Conservation (phyloP, 2,329 filamentous ascomycete species). For the Aspergillus texensis region DNA sequence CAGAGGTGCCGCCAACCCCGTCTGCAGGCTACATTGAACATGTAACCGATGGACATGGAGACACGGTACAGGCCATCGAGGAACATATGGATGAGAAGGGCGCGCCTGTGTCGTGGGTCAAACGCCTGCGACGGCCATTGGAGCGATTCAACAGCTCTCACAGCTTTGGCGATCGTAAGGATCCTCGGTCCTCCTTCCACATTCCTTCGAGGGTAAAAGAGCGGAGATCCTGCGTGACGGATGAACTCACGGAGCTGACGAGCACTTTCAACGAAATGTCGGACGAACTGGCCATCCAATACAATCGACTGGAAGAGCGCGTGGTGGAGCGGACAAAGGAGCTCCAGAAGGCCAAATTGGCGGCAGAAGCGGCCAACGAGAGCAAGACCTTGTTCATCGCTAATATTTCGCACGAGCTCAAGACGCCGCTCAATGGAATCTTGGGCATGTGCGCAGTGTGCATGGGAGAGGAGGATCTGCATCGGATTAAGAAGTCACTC, state of each 20-base stretch:
- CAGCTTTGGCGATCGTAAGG: neutral
- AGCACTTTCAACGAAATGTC: conserved; percentile 92
- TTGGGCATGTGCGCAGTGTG: conserved; percentile 90
- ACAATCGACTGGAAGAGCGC: conserved; percentile 79
- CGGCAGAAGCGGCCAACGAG: conserved; percentile 91
- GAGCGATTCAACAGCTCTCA: conserved; percentile 16
- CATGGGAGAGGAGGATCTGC: conserved; percentile 84
- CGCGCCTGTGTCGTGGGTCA: conserved; percentile 13
- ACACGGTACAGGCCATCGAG: neutral
- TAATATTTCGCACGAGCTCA: conserved; percentile 81
- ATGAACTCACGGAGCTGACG: conserved; percentile 83
- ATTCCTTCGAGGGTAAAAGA: conserved; percentile 83
- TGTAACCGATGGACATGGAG: neutral
- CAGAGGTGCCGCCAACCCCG: conserved; percentile 31
- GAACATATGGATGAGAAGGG: conserved; percentile 20
- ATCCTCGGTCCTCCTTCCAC: conserved; percentile 63
- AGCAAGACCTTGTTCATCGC: conserved; percentile 96
- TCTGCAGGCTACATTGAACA: neutral
- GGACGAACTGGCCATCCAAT: conserved; percentile 85
- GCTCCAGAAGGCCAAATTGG: conserved; percentile 85
- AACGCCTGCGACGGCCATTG: conserved; percentile 15
- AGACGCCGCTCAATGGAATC: conserved; percentile 90
- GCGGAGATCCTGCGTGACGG: conserved; percentile 73
- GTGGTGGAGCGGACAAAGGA: conserved; percentile 81
- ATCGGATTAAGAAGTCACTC: conserved; percentile 77